Percentiles rank a stretch among this genome's conserved stretches.
Evolutionary conservation across 2,329 filamentous ascomycete genomes (phyloP).

Genomic region (Capronia coronata): DNA sequence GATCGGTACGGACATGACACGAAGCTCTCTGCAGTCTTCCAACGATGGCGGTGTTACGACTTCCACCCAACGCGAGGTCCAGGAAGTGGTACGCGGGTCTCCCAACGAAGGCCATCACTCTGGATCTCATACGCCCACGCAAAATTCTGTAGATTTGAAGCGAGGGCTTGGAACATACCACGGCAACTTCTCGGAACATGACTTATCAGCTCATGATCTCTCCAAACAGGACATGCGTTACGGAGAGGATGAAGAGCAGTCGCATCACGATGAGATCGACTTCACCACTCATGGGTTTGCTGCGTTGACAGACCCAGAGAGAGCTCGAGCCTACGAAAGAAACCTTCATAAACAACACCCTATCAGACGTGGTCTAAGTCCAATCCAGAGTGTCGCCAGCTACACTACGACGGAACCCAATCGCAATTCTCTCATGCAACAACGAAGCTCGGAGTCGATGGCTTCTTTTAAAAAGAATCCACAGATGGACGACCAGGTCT

Average conservation of each 20-base stretch:
- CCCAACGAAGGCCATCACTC: constrained; percentile 51
- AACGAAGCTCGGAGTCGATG: constrained; percentile 50
- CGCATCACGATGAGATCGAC: constrained; percentile 34
- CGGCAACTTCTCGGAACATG: constrained; percentile 48
- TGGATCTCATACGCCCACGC: constrained; percentile 56
- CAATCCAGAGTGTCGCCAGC: constrained; percentile 86
- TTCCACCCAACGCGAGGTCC: constrained; percentile 56
- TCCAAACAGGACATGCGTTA: constrained; percentile 42
- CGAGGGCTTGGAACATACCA: constrained; percentile 61
- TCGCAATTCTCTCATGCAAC: constrained; percentile 50
- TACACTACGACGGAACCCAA: constrained; percentile 63
- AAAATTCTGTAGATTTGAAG: constrained; percentile 44
- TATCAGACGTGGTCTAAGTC: constrained; percentile 68
- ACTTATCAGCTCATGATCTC: constrained; percentile 37
- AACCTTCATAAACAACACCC: constrained; percentile 61
- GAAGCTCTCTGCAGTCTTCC: constrained; percentile 78
- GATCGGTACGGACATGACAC: constrained; percentile 77
- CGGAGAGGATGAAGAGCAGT: constrained; percentile 40
- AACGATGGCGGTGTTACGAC: constrained; percentile 68
- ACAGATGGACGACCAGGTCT: constrained; percentile 36
- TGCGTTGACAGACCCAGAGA: constrained; percentile 36
- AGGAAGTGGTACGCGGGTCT: constrained; percentile 57
- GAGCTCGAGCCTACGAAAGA: constrained; percentile 36
- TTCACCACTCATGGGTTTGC: constrained; percentile 29
- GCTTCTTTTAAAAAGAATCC: constrained; percentile 51